A percentile compares a stretch with the other conserved stretches of the same genome.
phyloP scores from a whole-genome alignment of 305 asterid genomes.

The Plantago rigida region DNA sequence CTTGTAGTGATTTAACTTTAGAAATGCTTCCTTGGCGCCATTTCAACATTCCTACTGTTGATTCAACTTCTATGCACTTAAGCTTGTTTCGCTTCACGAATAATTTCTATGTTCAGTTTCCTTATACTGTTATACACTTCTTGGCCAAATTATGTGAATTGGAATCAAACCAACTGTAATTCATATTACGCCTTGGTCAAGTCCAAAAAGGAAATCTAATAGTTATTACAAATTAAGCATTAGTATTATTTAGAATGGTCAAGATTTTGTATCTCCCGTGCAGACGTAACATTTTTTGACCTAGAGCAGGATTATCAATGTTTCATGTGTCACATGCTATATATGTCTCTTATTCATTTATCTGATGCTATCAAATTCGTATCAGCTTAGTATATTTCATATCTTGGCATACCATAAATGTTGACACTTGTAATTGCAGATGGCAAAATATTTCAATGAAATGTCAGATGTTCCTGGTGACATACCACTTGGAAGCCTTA shows the following conservation, averaged over 20 bases:
- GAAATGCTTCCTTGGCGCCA: neutral
- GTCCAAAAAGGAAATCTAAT: too few relatives aligned
- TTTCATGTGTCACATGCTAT: too few relatives aligned
- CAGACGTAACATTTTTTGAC: too few relatives aligned
- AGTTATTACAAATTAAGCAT: too few relatives aligned
- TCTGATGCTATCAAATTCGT: too few relatives aligned
- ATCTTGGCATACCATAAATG: constrained; percentile 6
- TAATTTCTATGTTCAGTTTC: neutral
- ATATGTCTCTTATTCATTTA: too few relatives aligned
- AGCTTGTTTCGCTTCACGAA: neutral
- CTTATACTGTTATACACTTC: neutral
- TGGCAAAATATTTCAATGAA: constrained; percentile 77
- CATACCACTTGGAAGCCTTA: constrained; percentile 86
- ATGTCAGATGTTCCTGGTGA: constrained; percentile 56
- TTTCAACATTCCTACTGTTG: neutral
- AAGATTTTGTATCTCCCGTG: too few relatives aligned
- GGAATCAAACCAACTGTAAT: neutral
- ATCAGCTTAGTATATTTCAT: neutral
- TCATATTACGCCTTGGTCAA: too few relatives aligned
- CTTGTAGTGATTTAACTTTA: neutral
- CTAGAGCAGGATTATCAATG: too few relatives aligned
- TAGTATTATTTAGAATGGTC: too few relatives aligned
- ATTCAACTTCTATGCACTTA: neutral
- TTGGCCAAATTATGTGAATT: neutral
- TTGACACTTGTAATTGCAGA: constrained; percentile 45